These are phyloP conservation scores for Paramecium biaurelia DNA, from an alignment of 73 alveolate genomes.

Conservation along the genomic window DNA sequence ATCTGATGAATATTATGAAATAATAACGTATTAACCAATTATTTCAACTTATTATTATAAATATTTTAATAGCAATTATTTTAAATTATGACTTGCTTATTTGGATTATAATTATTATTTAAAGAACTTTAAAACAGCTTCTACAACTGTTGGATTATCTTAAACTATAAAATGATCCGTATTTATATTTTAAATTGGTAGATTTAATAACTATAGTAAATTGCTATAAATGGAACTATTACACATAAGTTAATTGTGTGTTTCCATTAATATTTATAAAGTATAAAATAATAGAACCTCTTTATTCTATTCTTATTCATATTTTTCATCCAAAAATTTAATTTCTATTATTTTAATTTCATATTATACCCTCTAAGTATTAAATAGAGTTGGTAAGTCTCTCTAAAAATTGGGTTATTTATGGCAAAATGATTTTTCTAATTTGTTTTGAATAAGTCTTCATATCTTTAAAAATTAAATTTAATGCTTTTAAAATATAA, in stretches of 20 bases:
- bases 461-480: background rate
- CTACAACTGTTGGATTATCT: background rate
- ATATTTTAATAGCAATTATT: background rate
- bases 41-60: background rate
- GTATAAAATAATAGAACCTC: background rate
- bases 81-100: background rate
- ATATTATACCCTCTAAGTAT: background rate
- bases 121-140: background rate
- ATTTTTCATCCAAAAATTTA: background rate
- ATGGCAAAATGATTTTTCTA: background rate
- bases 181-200: background rate
- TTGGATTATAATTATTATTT: background rate
- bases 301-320: background rate
- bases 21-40: background rate
- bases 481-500: slow-evolving; percentile 9
- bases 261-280: background rate
- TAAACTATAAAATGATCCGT: background rate
- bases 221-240: background rate
- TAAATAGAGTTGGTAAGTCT: background rate
- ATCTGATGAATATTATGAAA: background rate
- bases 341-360: background rate
- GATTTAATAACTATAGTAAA: background rate
- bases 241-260: background rate
- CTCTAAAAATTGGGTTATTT: background rate
- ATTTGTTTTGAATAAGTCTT: background rate